Base-by-base conservation (phyloP, 768 basidiomycete genomes). In the Coprinopsis sp. region DNA sequence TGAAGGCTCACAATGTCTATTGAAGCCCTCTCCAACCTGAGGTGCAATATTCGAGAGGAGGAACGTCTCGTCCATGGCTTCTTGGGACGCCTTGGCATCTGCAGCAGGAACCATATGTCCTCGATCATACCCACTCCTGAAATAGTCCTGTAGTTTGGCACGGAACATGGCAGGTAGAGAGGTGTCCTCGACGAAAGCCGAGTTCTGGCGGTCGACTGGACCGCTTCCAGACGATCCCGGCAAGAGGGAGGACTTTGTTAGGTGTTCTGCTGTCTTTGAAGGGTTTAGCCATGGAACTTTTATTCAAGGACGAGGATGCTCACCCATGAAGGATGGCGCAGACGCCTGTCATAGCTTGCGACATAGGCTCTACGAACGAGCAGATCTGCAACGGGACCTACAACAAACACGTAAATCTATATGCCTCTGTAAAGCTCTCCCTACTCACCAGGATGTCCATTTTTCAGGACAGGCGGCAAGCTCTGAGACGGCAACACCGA, bases 21-120 rank as follows among this genome's bases (percentile, higher is more conserved):
- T 99, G 73, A 98, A 99, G 0, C 95, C 96, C 31, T 80, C 90
- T 1, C 96, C 96, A 21, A 99, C 92, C 74, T 99, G 96, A 33
- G 96, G 96, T 4, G 96, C 95, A 43, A 99, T 96, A 58, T 99
- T 99, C 0, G 91, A 84, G 36, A 99, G 67, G 28, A 91, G 69
- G 64, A 99, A 99, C 0, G 95, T 99, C 67, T 99, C 93, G 61
- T 97, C 65, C 95, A 97, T 98, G 8, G 95, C 95, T 46, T 78
- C 76, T 67, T 93, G 92, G 13, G 89, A 91, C 25, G 71, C 66
- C 62, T 94, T 98, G 6, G 92, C 94, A 65, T 99, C 96, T 24
- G 95, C 95, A 16, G 95, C 95, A 27, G 94, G 93, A 0, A 95
- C 92, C 91, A 98, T 97, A 67, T 99, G 95, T 40, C 95, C 95